phyloP scores from a whole-genome alignment of 2,329 filamentous ascomycete genomes.

The Fusarium chlamydosporum region DNA sequence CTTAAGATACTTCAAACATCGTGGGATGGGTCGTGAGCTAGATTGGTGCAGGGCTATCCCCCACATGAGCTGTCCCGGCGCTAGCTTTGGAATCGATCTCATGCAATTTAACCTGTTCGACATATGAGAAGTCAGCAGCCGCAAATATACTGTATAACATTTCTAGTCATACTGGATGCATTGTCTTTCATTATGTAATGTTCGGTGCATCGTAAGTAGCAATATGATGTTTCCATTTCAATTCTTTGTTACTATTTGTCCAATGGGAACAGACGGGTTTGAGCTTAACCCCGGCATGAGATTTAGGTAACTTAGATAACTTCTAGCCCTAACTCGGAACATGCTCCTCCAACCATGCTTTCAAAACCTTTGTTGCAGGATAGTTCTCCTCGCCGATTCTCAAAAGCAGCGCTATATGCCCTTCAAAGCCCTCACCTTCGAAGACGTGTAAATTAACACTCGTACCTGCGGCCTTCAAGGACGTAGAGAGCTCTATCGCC shows the following conservation, averaged over 20 bases:
- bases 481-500: constrained; percentile 3
- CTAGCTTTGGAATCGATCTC: constrained; percentile 15
- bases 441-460: constrained; percentile 7
- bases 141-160: no score
- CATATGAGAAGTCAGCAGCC: not conserved
- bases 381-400: not conserved
- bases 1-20: not conserved
- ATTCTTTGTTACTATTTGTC: no score
- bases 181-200: no score
- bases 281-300: no score
- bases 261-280: no score
- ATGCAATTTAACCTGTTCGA: constrained; percentile 17
- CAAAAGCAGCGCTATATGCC: constrained; percentile 11
- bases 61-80: not conserved
- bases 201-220: no score
- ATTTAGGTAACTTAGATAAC: not conserved
- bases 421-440: constrained; percentile 18
- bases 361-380: constrained; percentile 3
- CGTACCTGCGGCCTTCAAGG: not conserved
- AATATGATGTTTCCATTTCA: no score
- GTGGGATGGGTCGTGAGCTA: not conserved
- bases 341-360: not conserved
- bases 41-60: constrained; percentile 11
- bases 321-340: not conserved
- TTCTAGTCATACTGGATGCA: no score